These are phyloP conservation scores for Dendrostoma leiphaemia DNA, from an alignment of 2,329 filamentous ascomycete genomes.

Conservation along the genomic window DNA sequence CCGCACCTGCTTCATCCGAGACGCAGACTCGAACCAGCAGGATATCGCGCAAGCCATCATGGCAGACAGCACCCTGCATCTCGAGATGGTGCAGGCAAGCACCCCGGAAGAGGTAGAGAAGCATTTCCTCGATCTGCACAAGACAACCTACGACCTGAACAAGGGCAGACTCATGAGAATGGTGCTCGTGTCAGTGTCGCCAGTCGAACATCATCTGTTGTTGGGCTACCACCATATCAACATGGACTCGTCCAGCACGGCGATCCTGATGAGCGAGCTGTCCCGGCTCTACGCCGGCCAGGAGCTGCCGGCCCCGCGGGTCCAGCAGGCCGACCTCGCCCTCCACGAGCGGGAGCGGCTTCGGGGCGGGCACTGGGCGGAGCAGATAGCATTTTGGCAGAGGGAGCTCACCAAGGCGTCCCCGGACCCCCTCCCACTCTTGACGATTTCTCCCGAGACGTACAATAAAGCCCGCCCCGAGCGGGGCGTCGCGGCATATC, in stretches of 20 bases:
- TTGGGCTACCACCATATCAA: slow-evolving; percentile 23
- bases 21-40: not conserved
- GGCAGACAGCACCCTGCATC: too few species aligned
- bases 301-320: not conserved
- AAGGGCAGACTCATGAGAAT: slow-evolving; percentile 31
- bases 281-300: not conserved
- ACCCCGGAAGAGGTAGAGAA: too few species aligned
- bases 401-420: not conserved
- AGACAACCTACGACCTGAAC: slow-evolving; percentile 35
- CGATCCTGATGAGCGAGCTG: not conserved
- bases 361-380: not conserved
- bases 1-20: slow-evolving; percentile 29
- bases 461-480: not conserved
- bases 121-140: too few species aligned
- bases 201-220: slow-evolving; percentile 36
- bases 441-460: not conserved
- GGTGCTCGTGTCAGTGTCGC: slow-evolving; percentile 31
- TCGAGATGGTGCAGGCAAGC: too few species aligned
- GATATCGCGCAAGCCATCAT: too few species aligned
- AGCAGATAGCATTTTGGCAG: not conserved
- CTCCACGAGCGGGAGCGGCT: not conserved
- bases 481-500: not conserved
- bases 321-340: not conserved
- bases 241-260: not conserved
- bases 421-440: not conserved